Base-by-base conservation (phyloP, 2,329 filamentous ascomycete species). In the Venturia pyrina region DNA sequence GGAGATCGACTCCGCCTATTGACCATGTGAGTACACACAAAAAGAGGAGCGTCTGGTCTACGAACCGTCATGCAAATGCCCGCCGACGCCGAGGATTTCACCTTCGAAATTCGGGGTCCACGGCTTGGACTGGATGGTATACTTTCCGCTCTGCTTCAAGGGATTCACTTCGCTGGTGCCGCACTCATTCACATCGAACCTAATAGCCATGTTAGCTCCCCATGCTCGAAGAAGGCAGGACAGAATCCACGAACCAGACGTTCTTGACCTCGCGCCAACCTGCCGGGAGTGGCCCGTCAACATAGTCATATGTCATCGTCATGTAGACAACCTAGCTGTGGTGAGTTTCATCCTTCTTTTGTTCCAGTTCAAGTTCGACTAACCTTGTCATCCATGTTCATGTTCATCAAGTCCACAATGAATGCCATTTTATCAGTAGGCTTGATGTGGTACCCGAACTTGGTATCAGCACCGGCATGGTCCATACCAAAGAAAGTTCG, bases 331-430 rank as follows among this genome's bases (percentile, higher is more conserved):
- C 37, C 60, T 56, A 32, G 13, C 13, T 28, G 50, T 21, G 28
- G 50, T 56, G 13, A 56, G 24, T 32, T 56, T 24, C 21, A 11
- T 19, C 21, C n/a, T 50, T 21, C 46, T 8, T 11, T 3, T 21
- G 46, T 8, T 50, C 21, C 19, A 5, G 19, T 6, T 50, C 6
- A 50, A 5, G 10, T 13, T 28, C 13, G 7, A 24, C 50, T 32
- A 32, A 56, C 37, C 32, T 65, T 65, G 34, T 66, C 65, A 19
- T 65, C 60, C 59, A 65, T 64, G 24, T 64, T 66, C 34, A 41
- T 46, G 50, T 66, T 66, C 65, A 66, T 66, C 21, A 66, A 28
- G 24, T 66, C 65, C 32, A 66, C 61, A 44, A 66, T 66, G 41
- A 66, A 48, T 8, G 65, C 65, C 28, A 66, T 37, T 28, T 66